Evolutionary conservation across 108 stramenopile species (phyloP), one percentile per base, ranked within the genome.

Genomic region (Skeletonema potamos): DNA sequence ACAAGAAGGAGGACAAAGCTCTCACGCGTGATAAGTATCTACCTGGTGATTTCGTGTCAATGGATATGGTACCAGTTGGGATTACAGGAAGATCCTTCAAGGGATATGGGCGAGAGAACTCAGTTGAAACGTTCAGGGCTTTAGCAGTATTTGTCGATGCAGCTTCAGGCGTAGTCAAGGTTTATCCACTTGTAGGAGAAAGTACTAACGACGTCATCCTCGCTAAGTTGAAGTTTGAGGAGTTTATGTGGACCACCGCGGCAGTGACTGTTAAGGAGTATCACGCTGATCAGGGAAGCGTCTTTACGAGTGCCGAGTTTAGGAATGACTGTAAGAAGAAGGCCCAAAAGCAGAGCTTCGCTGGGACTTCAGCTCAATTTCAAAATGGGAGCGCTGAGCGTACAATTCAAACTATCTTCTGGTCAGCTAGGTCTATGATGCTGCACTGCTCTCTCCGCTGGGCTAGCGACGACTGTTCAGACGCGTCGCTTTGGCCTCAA

Each of bases 351-450:
- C 27, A 63, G 13, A 12, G 3, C 1, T 63, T 63, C 29, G 20
- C 62, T 10, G 62, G 69, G 4, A 54, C 27, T 39, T 8, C 17
- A 12, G 69, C 60, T 3, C 18, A 67, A 12, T 48, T 48, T 15
- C 70, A 76, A 51, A 85, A 81, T 61, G 84, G 63, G 2, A 12
- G 54, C 2, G 81, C 84, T 11, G 84, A 85, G 36, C 46, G 84
- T 2, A 18, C 66, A 36, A 79, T 85, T 1, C 73, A 66, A 29
- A 32, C 34, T 34, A 36, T 81, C 0, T 51, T 69, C 22, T 33
- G 29, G 13, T 58, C 63, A 3, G 72, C 79, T 24, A 70, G 84
- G 3, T 67, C 84, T 1, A 69, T 82, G 73, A 64, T 85, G 71
- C 57, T 85, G 1, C 84, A 85, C 37, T 36, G 64, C 27, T 66